Conservation (phyloP, 2,329 filamentous ascomycete species). For the Aureobasidium sp. region DNA sequence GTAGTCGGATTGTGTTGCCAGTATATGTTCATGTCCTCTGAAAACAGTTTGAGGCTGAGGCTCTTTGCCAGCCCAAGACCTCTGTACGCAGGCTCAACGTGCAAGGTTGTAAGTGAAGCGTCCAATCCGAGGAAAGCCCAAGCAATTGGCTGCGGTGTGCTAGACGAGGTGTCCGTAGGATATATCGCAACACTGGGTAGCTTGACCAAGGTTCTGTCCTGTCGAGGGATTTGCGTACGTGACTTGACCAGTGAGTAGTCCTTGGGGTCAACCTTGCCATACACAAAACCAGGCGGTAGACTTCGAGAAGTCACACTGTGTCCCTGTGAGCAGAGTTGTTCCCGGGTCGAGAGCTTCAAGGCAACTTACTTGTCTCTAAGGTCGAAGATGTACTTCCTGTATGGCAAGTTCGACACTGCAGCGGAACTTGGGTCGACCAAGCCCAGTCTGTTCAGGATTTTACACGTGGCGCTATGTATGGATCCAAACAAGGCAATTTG, state of each 20-base stretch:
- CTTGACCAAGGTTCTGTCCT: slow-evolving; percentile 36
- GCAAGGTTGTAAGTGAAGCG: slow-evolving; percentile 52
- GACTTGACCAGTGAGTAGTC: slow-evolving; percentile 50
- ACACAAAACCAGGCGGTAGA: slow-evolving; percentile 42
- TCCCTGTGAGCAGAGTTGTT: neutral
- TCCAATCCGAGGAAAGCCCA: slow-evolving; percentile 60
- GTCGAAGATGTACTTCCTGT: slow-evolving; percentile 16
- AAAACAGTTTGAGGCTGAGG: slow-evolving; percentile 50
- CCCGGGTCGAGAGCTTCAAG: neutral
- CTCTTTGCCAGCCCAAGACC: slow-evolving; percentile 55
- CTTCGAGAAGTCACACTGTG: neutral
- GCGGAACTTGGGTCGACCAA: slow-evolving; percentile 16
- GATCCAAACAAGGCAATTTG: slow-evolving; percentile 22
- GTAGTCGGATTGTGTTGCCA: neutral
- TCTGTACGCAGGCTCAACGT: slow-evolving; percentile 52
- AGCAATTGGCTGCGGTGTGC: slow-evolving; percentile 46
- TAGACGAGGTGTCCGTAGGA: slow-evolving; percentile 26
- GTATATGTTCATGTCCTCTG: slow-evolving; percentile 39
- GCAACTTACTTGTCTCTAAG: neutral
- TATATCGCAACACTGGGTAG: slow-evolving; percentile 31
- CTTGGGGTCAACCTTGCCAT: slow-evolving; percentile 43
- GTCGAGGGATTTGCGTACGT: slow-evolving; percentile 49
- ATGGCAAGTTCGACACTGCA: slow-evolving; percentile 10
- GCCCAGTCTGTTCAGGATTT: slow-evolving; percentile 17
- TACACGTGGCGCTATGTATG: slow-evolving; percentile 20